Evolutionary conservation across 495 filamentous ascomycete genomes (phyloP).

Genomic region (Aspergillus steynii): DNA sequence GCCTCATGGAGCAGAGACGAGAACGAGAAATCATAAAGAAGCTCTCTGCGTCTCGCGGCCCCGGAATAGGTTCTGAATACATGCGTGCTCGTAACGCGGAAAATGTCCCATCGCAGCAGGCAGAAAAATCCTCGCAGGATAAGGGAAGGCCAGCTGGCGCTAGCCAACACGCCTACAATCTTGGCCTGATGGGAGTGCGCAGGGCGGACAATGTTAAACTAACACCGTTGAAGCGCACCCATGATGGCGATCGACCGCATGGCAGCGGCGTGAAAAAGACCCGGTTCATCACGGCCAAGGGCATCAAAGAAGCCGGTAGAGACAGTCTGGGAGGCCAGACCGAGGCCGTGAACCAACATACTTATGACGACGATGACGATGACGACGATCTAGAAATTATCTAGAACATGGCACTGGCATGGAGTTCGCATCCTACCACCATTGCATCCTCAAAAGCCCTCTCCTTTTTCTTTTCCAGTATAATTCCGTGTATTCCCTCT

Average conservation of each 20-base stretch:
- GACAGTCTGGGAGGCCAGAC: constrained; percentile 65
- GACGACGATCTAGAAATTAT: constrained; percentile 59
- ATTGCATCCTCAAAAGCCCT: not conserved
- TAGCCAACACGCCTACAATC: not conserved
- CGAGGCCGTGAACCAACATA: constrained; percentile 29
- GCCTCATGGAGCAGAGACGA: constrained; percentile 69
- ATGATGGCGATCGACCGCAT: constrained; percentile 35
- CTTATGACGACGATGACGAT: constrained; percentile 41
- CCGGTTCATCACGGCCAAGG: constrained; percentile 74
- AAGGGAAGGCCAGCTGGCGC: constrained; percentile 9
- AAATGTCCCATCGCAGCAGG: constrained; percentile 13
- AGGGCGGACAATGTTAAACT: constrained; percentile 58
- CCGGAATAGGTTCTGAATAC: constrained; percentile 75
- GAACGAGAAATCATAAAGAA: constrained; percentile 79
- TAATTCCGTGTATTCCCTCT: not conserved
- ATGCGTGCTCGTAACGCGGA: constrained; percentile 51
- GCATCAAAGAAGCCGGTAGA: constrained; percentile 72
- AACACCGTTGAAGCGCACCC: constrained; percentile 64
- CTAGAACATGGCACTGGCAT: constrained; percentile 21
- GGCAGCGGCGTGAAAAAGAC: constrained; percentile 67
- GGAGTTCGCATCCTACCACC: not conserved
- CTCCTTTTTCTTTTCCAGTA: not conserved
- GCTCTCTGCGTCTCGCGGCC: constrained; percentile 59
- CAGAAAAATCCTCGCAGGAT: not conserved
- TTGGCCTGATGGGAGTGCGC: constrained; percentile 32